Evolutionary conservation across 345 rosid genomes (phyloP).

Genomic region (Microthlaspi erraticum): DNA sequence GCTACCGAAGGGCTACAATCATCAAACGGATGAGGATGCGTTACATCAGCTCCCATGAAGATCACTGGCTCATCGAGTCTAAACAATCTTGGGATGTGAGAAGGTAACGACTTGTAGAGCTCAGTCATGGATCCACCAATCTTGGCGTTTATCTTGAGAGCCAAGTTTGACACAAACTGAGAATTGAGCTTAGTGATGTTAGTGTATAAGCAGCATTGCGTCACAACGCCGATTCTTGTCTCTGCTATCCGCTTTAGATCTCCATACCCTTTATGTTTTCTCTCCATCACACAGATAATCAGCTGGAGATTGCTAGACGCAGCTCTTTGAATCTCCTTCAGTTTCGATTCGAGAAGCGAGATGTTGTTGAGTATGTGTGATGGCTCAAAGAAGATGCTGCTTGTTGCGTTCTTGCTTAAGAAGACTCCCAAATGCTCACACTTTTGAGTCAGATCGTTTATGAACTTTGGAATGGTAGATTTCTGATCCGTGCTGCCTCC

Average conservation of each 20-base stretch:
- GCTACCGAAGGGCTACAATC: slow-evolving; percentile 95
- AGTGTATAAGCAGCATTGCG: slow-evolving; percentile 87
- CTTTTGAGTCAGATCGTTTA: slow-evolving; percentile 78
- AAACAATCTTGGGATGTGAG: slow-evolving; percentile 82
- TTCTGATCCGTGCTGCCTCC: slow-evolving; percentile 84
- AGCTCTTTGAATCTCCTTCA: slow-evolving; percentile 70
- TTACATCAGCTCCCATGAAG: slow-evolving; percentile 99
- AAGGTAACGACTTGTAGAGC: slow-evolving; percentile 75
- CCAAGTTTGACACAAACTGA: slow-evolving; percentile 88
- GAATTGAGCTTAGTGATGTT: slow-evolving; percentile 83
- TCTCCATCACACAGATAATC: slow-evolving; percentile 90
- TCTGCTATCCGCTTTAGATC: slow-evolving; percentile 93
- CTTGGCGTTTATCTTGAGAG: slow-evolving; percentile 96
- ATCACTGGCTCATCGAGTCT: slow-evolving; percentile 76
- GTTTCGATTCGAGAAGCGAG: slow-evolving; percentile 67
- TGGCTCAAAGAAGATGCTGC: slow-evolving; percentile 68
- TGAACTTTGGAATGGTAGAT: slow-evolving; percentile 74
- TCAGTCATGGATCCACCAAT: slow-evolving; percentile 93
- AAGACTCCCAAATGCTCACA: slow-evolving; percentile 90
- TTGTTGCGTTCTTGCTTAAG: slow-evolving; percentile 64
- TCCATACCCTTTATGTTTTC: slow-evolving; percentile 89
- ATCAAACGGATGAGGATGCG: slow-evolving; percentile 96
- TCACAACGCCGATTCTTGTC: slow-evolving; percentile 83
- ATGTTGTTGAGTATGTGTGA: slow-evolving; percentile 81
- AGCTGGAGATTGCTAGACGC: slow-evolving; percentile 77